Base-by-base conservation (phyloP, 768 basidiomycete species). In the Auriscalpium microsporum region DNA sequence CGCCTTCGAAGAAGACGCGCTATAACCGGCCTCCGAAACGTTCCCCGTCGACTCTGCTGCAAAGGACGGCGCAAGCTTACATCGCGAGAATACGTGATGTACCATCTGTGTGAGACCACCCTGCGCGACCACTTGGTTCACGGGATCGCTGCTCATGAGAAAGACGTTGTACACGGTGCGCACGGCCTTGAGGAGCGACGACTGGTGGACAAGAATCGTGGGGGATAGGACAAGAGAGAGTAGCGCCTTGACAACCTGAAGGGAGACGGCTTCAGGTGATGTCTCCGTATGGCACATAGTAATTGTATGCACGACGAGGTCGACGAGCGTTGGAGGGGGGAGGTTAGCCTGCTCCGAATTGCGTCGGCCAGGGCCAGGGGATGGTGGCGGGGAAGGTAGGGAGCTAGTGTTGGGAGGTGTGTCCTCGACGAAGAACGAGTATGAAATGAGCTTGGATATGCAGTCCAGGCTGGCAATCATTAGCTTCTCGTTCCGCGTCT, bases 121-220 rank as follows among this genome's bases (percentile, higher is more conserved):
- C 70, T 99, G 96, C 16, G 96, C 96, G 38, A 99, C 95, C 75
- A 90, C 94, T 72, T 98, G 96, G 62, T 95, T 98, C 50, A 94
- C 88, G 5, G 87, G 80, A 64, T 95, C 92, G 19, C 80, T 78
- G 63, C 91, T 94, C 56, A 98, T 77, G 28, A 99, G 76, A 68
- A 98, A 99, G 56, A 99, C 86, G 68, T 99, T 98, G 74, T 98
- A 99, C 4, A 99, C 96, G 17, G 96, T 97, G 48, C 96, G 82
- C 35, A 99, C 90, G 33, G 94, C 93, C 69, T 97, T 97, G 61
- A 99, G 80, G 45, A 99, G 77, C 10, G 92, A 89, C 5, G 94
- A 96, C 67, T 98, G 96, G 69, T 99, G 96, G 4, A 98, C 91
- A 28, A 93, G 77, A 42, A 87, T 80, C 7, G 84, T 88, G 5